phyloP scores from a whole-genome alignment of 164 flowering plant species.

The Chloranthus sessilifolius region DNA sequence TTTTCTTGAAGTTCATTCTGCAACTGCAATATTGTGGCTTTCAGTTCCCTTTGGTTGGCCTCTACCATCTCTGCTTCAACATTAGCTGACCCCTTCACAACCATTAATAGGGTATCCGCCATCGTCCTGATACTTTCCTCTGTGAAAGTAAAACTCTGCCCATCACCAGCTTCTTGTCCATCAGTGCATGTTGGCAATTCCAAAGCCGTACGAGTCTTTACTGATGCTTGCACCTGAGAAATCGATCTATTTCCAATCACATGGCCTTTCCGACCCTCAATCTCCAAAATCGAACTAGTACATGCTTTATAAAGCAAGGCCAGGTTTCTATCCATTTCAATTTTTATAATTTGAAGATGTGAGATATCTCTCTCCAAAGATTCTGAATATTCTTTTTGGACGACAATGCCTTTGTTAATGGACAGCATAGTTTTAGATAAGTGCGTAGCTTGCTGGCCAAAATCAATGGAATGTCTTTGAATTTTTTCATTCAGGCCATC shows the following conservation, averaged over 20 bases:
- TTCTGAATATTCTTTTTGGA: slow-evolving; percentile 34
- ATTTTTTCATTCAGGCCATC: slow-evolving; percentile 35
- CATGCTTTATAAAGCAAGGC: slow-evolving; percentile 65
- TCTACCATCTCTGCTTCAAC: slow-evolving; percentile 37
- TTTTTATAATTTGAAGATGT: slow-evolving; percentile 26
- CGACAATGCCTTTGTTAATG: slow-evolving; percentile 31
- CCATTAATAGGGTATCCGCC: slow-evolving; percentile 38
- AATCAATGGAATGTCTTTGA: slow-evolving; percentile 27
- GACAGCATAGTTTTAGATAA: slow-evolving; percentile 27
- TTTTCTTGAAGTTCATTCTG: slow-evolving; percentile 90
- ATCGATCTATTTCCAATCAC: slow-evolving; percentile 24
- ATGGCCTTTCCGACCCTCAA: slow-evolving; percentile 43
- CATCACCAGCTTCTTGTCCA: slow-evolving; percentile 21
- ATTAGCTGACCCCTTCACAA: slow-evolving; percentile 40
- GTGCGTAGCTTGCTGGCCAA: slow-evolving; percentile 35
- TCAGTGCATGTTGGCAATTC: slow-evolving; percentile 18
- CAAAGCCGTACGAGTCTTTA: slow-evolving; percentile 11
- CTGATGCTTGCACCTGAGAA: slow-evolving; percentile 19
- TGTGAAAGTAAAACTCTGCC: slow-evolving; percentile 14
- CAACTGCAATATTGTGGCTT: slow-evolving; percentile 44
- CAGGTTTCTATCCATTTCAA: slow-evolving; percentile 38
- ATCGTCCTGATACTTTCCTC: slow-evolving; percentile 46
- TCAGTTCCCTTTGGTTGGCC: slow-evolving; percentile 55
- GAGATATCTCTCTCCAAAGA: slow-evolving; percentile 31
- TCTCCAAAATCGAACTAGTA: slow-evolving; percentile 39